phyloP scores from a whole-genome alignment of 192 early-diverging fungal genomes.

The Diversispora epigaea region DNA sequence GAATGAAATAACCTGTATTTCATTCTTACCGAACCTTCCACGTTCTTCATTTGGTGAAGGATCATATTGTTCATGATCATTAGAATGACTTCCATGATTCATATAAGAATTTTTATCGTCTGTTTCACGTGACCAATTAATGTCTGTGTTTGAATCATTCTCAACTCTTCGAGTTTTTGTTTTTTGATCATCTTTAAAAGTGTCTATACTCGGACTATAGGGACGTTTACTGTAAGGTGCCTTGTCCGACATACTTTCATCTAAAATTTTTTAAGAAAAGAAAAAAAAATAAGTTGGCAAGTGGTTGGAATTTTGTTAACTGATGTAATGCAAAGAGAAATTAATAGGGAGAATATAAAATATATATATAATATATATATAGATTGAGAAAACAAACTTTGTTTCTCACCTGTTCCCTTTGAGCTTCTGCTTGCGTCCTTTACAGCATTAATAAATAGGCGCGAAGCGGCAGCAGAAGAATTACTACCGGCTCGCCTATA shows the following conservation, averaged over 20 bases:
- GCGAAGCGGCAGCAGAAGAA: background rate
- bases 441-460: slow-evolving; percentile 30
- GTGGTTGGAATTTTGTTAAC: background rate
- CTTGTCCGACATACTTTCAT: slow-evolving; percentile 3
- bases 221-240: slow-evolving; percentile 19
- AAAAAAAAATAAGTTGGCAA: background rate
- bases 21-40: slow-evolving; percentile 11
- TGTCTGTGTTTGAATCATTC: slow-evolving; percentile 2
- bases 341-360: background rate
- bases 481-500: background rate
- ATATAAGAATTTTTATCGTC: background rate
- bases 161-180: slow-evolving; percentile 25
- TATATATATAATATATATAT: background rate
- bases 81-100: background rate
- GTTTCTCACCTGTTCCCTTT: background rate
- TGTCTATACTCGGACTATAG: slow-evolving; percentile 21
- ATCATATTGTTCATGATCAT: slow-evolving; percentile 10
- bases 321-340: background rate
- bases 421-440: slow-evolving; percentile 29
- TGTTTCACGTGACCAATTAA: background rate
- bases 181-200: slow-evolving; percentile 19
- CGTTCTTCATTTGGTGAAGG: slow-evolving; percentile 3
- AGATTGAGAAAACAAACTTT: background rate
- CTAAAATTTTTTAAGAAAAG: background rate
- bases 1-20: background rate